Evolutionary conservation across 2,329 filamentous ascomycete genomes (phyloP).

Genomic region (Chrysosphaeria jannelii): DNA sequence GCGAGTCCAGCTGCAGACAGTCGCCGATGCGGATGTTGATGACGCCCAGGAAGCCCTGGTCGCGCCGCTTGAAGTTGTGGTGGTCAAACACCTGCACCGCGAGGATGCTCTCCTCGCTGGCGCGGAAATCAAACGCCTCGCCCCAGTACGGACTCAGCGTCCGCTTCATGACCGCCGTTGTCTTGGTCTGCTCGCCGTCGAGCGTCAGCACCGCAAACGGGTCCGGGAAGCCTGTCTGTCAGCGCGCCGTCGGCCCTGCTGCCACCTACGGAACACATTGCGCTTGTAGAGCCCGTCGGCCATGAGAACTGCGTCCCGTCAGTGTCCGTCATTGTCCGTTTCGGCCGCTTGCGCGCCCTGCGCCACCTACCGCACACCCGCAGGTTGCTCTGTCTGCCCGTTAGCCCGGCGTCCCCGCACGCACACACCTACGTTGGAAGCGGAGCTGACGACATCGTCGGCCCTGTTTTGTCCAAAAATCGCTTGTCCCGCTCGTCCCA

Average conservation of each 20-base stretch:
- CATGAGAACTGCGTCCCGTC: conserved; percentile 91
- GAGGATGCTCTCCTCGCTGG: conserved; percentile 83
- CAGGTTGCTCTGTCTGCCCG: no score
- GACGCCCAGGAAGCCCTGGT: conserved; percentile 89
- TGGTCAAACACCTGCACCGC: conserved; percentile 98
- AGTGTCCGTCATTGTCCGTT: neutral
- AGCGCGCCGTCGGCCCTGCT: neutral
- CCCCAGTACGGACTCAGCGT: conserved; percentile 99
- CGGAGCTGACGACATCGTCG: no score
- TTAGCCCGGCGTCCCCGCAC: no score
- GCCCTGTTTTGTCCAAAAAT: no score
- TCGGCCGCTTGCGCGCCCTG: neutral
- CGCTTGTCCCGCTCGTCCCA: no score
- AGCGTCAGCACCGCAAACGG: conserved; percentile 93
- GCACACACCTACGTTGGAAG: no score
- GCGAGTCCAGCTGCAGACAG: conserved; percentile 6
- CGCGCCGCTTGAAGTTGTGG: conserved; percentile 99
- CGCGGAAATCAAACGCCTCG: conserved; percentile 90
- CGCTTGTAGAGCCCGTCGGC: conserved; percentile 96
- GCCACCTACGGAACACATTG: conserved; percentile 79
- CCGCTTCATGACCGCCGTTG: conserved; percentile 89
- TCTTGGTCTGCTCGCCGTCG: conserved; percentile 92
- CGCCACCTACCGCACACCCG: conserved; percentile 56
- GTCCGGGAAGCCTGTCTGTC: conserved; percentile 56
- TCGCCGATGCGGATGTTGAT: conserved; percentile 93